Conservation (phyloP, 345 rosid species). For the Linum lewisii region DNA sequence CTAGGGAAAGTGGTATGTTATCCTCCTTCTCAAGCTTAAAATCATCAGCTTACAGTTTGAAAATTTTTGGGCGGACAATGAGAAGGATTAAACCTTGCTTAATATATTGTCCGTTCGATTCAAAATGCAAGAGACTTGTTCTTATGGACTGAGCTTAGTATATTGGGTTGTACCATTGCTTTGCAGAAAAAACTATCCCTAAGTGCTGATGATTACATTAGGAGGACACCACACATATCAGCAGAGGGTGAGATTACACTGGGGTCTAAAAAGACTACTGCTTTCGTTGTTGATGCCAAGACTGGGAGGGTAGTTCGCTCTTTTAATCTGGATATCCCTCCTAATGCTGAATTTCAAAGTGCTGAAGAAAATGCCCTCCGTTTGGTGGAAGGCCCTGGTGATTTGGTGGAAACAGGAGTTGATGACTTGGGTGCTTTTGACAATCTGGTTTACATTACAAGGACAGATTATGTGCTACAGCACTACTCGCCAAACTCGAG, state of each 20-base stretch:
- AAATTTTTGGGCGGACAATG: too few relatives aligned
- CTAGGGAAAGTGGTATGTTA: constrained; percentile 33
- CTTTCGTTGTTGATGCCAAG: constrained; percentile 19
- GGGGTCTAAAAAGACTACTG: constrained; percentile 20
- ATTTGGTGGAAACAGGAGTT: constrained; percentile 5
- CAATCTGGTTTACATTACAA: constrained; percentile 18
- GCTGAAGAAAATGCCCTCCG: constrained; percentile 7
- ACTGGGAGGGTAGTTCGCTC: constrained; percentile 14
- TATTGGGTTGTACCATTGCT: not conserved
- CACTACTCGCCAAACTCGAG: constrained; percentile 16
- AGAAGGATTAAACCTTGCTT: too few relatives aligned
- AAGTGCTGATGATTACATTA: constrained; percentile 19
- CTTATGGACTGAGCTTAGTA: not conserved
- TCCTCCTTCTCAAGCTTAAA: not conserved
- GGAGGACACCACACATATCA: constrained; percentile 14
- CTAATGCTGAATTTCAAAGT: not conserved
- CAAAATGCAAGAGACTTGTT: not conserved
- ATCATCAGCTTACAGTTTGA: not conserved
- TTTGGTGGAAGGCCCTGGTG: constrained; percentile 5
- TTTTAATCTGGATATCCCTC: constrained; percentile 8
- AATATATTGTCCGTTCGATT: not conserved
- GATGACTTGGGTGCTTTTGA: constrained; percentile 11
- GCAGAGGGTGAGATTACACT: constrained; percentile 18
- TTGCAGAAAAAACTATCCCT: constrained; percentile 14
- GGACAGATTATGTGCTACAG: constrained; percentile 20